phyloP scores from a whole-genome alignment of 371 early-diverging fungal species.

The Haplosporangium sp. region DNA sequence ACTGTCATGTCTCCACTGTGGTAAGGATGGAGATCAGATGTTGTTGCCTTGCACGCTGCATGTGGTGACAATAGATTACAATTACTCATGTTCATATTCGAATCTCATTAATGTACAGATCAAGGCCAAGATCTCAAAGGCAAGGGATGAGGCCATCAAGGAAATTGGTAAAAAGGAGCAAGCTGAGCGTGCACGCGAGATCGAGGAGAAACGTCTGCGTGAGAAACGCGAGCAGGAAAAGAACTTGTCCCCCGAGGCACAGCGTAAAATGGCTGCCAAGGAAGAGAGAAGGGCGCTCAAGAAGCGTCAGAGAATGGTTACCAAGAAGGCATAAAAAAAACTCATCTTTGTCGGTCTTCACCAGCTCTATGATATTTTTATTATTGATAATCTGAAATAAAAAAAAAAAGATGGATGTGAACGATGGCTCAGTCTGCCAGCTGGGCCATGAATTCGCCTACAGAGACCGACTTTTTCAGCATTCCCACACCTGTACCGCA shows the following conservation, averaged over 20 bases:
- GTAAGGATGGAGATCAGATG: constrained; percentile 14
- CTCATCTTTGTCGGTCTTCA: background rate
- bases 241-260: constrained; percentile 45
- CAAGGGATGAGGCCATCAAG: constrained; percentile 40
- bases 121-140: constrained; percentile 42
- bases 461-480: constrained; percentile 39
- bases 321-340: constrained; percentile 22
- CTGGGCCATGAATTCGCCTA: constrained; percentile 37
- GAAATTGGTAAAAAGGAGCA: constrained; percentile 43
- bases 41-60: background rate
- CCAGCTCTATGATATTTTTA: background rate
- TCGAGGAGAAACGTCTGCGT: constrained; percentile 38
- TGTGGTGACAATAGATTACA: background rate
- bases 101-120: constrained; percentile 10
- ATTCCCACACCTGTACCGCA: constrained; percentile 49
- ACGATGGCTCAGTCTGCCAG: constrained; percentile 4
- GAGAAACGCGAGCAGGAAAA: constrained; percentile 49
- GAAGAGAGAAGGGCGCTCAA: constrained; percentile 47
- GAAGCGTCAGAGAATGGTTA: constrained; percentile 46
- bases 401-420: too few relatives aligned
- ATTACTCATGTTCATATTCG: background rate
- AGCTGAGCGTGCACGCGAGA: constrained; percentile 31
- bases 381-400: background rate
- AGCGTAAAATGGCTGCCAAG: constrained; percentile 52
- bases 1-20: constrained; percentile 44